Evolutionary conservation across 192 early-diverging fungal species (phyloP).

Genomic region (Chytriomyces sp.): DNA sequence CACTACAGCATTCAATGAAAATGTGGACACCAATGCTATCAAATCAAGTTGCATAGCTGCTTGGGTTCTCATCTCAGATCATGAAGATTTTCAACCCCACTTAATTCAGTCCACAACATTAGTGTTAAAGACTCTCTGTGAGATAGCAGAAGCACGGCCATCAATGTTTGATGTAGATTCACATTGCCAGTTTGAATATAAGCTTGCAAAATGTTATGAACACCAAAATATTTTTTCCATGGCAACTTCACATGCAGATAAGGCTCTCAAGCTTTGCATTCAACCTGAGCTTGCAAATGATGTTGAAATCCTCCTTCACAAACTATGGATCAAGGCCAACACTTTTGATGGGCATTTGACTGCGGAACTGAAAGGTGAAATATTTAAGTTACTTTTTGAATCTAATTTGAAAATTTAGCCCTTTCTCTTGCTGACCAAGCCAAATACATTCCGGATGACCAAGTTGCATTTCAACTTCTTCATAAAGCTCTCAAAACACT

Average conservation of each 20-base stretch:
- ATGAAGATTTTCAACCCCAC: not conserved
- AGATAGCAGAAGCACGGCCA: not conserved
- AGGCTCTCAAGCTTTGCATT: slow-evolving; percentile 20
- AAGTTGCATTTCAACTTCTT: slow-evolving; percentile 17
- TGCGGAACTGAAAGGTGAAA: slow-evolving; percentile 25
- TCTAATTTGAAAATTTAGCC: not conserved
- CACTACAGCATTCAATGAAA: not conserved
- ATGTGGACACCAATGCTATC: not conserved
- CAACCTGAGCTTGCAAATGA: slow-evolving; percentile 20
- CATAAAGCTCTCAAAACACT: slow-evolving; percentile 30
- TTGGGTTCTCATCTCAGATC: not conserved
- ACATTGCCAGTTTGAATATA: slow-evolving; percentile 22
- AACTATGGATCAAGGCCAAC: slow-evolving; percentile 37
- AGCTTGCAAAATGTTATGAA: slow-evolving; percentile 31
- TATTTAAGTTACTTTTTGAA: not conserved
- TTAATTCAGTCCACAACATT: not conserved
- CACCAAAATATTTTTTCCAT: slow-evolving; percentile 33
- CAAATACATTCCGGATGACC: slow-evolving; percentile 28
- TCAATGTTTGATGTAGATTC: slow-evolving; percentile 3
- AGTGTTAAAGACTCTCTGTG: slow-evolving; percentile 22
- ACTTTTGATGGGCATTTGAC: slow-evolving; percentile 34
- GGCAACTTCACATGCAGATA: slow-evolving; percentile 24
- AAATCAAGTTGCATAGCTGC: slow-evolving; percentile 10
- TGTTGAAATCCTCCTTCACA: slow-evolving; percentile 27
- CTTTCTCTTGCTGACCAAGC: slow-evolving; percentile 32